Evolutionary conservation across 352 stramenopile genomes (phyloP).

Genomic region (Phytopythium chamaehyphon): DNA sequence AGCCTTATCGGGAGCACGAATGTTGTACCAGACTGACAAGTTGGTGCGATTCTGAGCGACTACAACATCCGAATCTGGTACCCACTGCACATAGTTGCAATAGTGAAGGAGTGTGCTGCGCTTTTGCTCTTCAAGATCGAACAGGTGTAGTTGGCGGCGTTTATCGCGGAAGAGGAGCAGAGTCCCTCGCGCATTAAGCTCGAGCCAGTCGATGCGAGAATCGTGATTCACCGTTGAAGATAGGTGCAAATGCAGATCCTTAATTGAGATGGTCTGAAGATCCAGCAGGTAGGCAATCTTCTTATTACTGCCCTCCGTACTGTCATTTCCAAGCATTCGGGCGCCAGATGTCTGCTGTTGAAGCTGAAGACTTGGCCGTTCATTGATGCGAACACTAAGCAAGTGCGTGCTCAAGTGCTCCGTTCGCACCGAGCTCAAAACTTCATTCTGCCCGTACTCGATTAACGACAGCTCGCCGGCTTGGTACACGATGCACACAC

Average conservation of each 20-base stretch:
- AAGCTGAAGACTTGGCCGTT: conserved; percentile 49
- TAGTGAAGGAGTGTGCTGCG: conserved; percentile 90
- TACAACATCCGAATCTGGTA: conserved; percentile 94
- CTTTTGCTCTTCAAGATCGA: conserved; percentile 86
- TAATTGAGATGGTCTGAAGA: conserved; percentile 90
- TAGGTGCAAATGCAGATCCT: conserved; percentile 71
- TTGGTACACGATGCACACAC: conserved; percentile 89
- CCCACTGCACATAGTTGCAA: conserved; percentile 96
- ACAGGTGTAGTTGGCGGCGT: conserved; percentile 88
- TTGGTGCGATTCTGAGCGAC: conserved; percentile 91
- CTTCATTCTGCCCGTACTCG: conserved; percentile 93
- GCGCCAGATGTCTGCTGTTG: background rate
- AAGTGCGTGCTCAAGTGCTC: conserved; percentile 91
- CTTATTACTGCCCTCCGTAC: conserved; percentile 74
- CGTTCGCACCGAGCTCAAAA: conserved; percentile 88
- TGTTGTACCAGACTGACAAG: conserved; percentile 96
- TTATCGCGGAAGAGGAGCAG: conserved; percentile 94
- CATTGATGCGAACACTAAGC: conserved; percentile 92
- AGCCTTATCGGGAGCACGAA: conserved; percentile 90
- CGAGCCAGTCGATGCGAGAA: conserved; percentile 91
- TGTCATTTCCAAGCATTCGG: conserved; percentile 22
- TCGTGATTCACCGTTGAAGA: conserved; percentile 91
- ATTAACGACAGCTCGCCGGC: conserved; percentile 91
- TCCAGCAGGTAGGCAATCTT: conserved; percentile 94
- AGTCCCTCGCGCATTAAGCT: conserved; percentile 90